Conservation (phyloP, 805 yeast genomes). For the Blastobotrys peoriensis region DNA sequence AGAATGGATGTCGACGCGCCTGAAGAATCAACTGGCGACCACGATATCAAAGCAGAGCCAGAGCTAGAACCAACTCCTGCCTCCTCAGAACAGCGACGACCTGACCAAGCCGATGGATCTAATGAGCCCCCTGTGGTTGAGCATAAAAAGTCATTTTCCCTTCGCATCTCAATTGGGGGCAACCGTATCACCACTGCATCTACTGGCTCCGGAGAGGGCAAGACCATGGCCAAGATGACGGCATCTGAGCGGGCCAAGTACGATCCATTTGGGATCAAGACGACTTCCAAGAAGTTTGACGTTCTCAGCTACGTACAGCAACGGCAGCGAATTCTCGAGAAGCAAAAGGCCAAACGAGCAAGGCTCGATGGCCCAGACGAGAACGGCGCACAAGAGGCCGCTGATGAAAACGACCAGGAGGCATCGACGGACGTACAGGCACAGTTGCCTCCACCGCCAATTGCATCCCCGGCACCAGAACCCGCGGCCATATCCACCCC, state of each 20-base stretch:
- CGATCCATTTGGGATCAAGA: slow-evolving; percentile 14
- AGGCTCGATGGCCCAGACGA: slow-evolving; percentile 1
- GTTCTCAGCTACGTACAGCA: slow-evolving; percentile 9
- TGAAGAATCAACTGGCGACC: no score
- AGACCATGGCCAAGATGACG: slow-evolving; percentile 9
- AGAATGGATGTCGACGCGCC: no score
- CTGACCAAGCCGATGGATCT: no score
- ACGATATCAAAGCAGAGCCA: no score
- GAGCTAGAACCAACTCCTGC: no score
- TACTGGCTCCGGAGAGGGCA: neutral
- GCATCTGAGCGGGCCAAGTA: neutral
- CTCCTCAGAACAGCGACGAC: no score
- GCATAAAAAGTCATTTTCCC: slow-evolving; percentile 9
- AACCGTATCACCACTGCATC: neutral
- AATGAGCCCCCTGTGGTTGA: no score
- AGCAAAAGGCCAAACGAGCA: slow-evolving; percentile 5
- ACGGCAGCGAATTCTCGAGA: slow-evolving; percentile 7
- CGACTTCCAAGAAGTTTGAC: slow-evolving; percentile 10
- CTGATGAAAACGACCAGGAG: no score
- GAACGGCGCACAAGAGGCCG: neutral
- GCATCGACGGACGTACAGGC: no score
- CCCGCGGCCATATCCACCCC: no score
- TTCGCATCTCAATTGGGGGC: slow-evolving; percentile 8
- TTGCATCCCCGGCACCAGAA: neutral
- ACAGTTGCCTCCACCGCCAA: no score